Conservation (phyloP, 2,329 filamentous ascomycete species). For the Xylariaceae sp. region DNA sequence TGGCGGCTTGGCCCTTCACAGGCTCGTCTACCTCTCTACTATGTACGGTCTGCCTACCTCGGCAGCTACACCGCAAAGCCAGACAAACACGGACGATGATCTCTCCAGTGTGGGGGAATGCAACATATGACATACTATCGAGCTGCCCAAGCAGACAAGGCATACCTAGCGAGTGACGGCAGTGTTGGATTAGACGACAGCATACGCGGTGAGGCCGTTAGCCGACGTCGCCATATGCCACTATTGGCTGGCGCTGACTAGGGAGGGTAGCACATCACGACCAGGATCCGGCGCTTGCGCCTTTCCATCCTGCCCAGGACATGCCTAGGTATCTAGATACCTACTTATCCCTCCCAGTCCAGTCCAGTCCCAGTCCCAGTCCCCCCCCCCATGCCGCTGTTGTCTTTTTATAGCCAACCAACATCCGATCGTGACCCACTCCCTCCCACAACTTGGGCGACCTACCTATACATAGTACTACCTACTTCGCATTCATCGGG, state of each 20-base stretch:
- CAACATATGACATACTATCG: not conserved
- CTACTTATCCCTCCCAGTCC: not conserved
- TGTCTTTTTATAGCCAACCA: conserved; percentile 35
- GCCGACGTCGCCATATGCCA: conserved; percentile 24
- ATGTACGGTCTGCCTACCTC: not conserved
- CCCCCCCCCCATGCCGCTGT: conserved; percentile 24
- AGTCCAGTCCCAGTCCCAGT: too few species aligned
- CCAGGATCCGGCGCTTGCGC: conserved; percentile 36
- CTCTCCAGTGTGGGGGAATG: conserved; percentile 7
- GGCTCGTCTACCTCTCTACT: not conserved
- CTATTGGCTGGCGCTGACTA: conserved; percentile 23
- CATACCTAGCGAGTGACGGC: too few species aligned
- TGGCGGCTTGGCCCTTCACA: too few species aligned
- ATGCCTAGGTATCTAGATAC: too few species aligned
- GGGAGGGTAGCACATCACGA: conserved; percentile 23
- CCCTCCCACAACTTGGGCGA: conserved; percentile 22
- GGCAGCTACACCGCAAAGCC: not conserved
- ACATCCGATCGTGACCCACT: conserved; percentile 15
- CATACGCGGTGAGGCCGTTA: conserved; percentile 25
- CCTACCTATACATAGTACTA: conserved; percentile 8
- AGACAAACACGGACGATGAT: not conserved
- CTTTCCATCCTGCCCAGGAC: conserved; percentile 16
- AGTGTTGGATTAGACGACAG: conserved; percentile 12
- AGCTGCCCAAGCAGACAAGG: too few species aligned
- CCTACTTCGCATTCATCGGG: too few species aligned